These are phyloP conservation scores for Achaetomium macrosporum DNA, from an alignment of 2,329 filamentous ascomycete genomes.

Conservation along the genomic window DNA sequence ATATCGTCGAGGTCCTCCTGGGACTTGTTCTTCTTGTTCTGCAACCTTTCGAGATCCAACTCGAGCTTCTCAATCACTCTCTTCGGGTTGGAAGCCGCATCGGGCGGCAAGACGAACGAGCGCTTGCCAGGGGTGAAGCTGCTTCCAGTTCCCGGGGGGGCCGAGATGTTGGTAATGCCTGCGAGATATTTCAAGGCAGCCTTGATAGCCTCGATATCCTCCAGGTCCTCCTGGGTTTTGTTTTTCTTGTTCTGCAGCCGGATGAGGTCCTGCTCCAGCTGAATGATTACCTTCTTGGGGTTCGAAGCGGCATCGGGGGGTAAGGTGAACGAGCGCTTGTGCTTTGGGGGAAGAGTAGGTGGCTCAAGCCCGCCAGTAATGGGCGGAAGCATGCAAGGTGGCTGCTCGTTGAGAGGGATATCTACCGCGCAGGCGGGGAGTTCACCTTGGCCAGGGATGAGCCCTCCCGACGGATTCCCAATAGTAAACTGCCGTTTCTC, in stretches of 20 bases:
- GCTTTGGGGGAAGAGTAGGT: slow-evolving; percentile 8
- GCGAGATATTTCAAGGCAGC: slow-evolving; percentile 19
- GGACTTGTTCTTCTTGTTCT: slow-evolving; percentile 24
- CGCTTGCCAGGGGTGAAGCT: slow-evolving; percentile 23
- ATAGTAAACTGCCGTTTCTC: slow-evolving; percentile 15
- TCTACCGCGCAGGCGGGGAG: slow-evolving; percentile 12
- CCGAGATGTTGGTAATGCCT: slow-evolving; percentile 19
- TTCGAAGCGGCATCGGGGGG: slow-evolving; percentile 20
- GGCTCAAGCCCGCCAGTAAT: slow-evolving; percentile 19
- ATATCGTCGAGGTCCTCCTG: slow-evolving; percentile 17
- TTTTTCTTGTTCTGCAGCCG: slow-evolving; percentile 24
- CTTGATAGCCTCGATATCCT: slow-evolving; percentile 22
- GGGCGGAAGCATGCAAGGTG: slow-evolving; percentile 20
- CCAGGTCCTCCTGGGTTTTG: slow-evolving; percentile 20
- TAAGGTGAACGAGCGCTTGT: slow-evolving; percentile 17
- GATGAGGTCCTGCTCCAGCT: slow-evolving; percentile 18
- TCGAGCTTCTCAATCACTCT: slow-evolving; percentile 19
- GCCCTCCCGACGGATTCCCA: slow-evolving; percentile 3
- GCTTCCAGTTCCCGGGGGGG: slow-evolving; percentile 18
- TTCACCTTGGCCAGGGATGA: slow-evolving; percentile 16
- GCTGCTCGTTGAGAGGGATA: slow-evolving; percentile 17
- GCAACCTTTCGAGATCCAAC: slow-evolving; percentile 14
- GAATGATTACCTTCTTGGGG: slow-evolving; percentile 20
- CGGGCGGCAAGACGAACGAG: slow-evolving; percentile 19
- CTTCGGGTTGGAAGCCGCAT: slow-evolving; percentile 17